These are phyloP conservation scores for Coemansia sp. DNA, from an alignment of 192 early-diverging fungal genomes.

Conservation along the genomic window DNA sequence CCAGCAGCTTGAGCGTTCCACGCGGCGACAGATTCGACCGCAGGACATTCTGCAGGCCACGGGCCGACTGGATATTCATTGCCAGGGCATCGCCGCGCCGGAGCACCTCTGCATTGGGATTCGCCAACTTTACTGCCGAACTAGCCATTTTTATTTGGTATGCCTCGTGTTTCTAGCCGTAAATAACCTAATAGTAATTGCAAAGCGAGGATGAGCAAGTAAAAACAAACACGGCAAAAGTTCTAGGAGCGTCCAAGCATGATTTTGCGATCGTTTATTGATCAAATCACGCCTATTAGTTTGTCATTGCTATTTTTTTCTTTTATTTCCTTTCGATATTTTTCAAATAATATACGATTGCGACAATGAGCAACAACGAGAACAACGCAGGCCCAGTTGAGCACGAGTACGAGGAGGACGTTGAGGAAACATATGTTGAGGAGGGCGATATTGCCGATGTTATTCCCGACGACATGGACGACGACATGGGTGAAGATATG, in stretches of 20 bases:
- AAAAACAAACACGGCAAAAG: background rate
- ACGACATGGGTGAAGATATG: slow-evolving; percentile 55
- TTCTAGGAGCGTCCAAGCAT: no score
- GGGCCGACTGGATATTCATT: slow-evolving; percentile 93
- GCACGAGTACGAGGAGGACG: slow-evolving; percentile 52
- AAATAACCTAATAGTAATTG: no score
- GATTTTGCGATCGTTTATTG: background rate
- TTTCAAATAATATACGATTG: background rate
- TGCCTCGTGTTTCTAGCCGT: background rate
- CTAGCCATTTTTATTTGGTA: slow-evolving; percentile 29
- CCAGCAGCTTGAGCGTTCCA: slow-evolving; percentile 99
- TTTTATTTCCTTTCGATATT: slow-evolving; percentile 17
- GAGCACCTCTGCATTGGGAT: slow-evolving; percentile 98
- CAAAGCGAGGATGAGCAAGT: no score
- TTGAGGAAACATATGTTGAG: slow-evolving; percentile 51
- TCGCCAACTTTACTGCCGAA: slow-evolving; percentile 89
- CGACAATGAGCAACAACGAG: slow-evolving; percentile 45
- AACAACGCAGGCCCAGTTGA: slow-evolving; percentile 50
- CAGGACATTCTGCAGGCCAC: slow-evolving; percentile 94
- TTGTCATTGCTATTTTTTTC: slow-evolving; percentile 5
- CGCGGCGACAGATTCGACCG: slow-evolving; percentile 95
- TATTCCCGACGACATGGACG: slow-evolving; percentile 11
- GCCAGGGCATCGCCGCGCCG: slow-evolving; percentile 95
- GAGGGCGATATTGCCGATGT: slow-evolving; percentile 34
- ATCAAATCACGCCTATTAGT: slow-evolving; percentile 3